Conservation (phyloP, 495 filamentous ascomycete species). For the Neurospora sublineolata region DNA sequence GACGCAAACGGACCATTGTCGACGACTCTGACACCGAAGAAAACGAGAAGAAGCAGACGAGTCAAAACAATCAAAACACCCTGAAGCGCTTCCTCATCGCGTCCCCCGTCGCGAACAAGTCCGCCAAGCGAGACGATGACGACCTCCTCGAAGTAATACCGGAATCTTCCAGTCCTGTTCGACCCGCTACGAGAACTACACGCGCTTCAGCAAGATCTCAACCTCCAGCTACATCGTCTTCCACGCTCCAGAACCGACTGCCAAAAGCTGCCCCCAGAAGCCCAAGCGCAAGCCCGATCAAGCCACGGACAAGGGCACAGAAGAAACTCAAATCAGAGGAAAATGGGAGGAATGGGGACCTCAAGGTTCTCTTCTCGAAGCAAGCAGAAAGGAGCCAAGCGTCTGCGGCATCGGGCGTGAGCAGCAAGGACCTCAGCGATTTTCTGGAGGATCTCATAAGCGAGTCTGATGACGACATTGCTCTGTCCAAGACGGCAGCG, state of each 20-base stretch:
- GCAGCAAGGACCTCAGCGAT: background rate
- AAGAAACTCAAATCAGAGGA: slow-evolving; percentile 29
- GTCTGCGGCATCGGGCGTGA: background rate
- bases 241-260: slow-evolving; percentile 4
- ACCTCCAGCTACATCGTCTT: slow-evolving; percentile 6
- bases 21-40: slow-evolving; percentile 23
- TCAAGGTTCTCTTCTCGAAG: slow-evolving; percentile 41
- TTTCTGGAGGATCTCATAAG: slow-evolving; percentile 35
- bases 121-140: slow-evolving; percentile 1
- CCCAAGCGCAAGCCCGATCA: slow-evolving; percentile 40
- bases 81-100: slow-evolving; percentile 32
- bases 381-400: slow-evolving; percentile 34
- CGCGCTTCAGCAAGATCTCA: slow-evolving; percentile 9
- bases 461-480: slow-evolving; percentile 40
- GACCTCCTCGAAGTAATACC: slow-evolving; percentile 7
- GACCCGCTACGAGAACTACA: slow-evolving; percentile 16
- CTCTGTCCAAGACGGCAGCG: slow-evolving; percentile 23
- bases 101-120: slow-evolving; percentile 24
- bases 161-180: slow-evolving; percentile 23
- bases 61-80: slow-evolving; percentile 23
- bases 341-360: slow-evolving; percentile 35
- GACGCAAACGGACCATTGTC: slow-evolving; percentile 36
- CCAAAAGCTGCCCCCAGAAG: slow-evolving; percentile 19
- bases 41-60: slow-evolving; percentile 15
- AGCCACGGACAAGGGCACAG: slow-evolving; percentile 18